Evolutionary conservation across 148 eudicot genomes (phyloP).

Genomic region (Linanthus parryae): DNA sequence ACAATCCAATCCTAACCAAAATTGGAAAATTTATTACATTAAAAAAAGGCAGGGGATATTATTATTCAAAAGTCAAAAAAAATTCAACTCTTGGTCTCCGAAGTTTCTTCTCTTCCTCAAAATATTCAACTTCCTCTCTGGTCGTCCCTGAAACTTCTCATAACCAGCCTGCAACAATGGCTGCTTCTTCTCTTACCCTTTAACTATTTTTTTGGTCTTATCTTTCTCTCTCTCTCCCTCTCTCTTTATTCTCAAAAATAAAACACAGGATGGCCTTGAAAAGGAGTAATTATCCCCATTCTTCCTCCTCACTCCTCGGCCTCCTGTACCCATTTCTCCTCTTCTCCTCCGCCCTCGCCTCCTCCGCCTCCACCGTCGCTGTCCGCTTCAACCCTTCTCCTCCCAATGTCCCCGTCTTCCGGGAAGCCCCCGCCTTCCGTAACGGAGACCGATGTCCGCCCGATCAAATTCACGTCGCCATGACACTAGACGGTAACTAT

Average conservation of each 20-base stretch:
- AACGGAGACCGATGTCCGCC: slow-evolving; percentile 11
- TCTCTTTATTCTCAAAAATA: background rate
- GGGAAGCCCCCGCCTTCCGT: slow-evolving; percentile 19
- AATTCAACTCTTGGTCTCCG: too few species aligned
- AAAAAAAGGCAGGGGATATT: too few species aligned
- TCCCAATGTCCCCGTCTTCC: slow-evolving; percentile 15
- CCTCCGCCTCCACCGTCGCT: slow-evolving; percentile 3
- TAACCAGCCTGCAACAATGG: too few species aligned
- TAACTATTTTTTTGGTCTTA: too few species aligned
- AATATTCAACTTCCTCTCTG: too few species aligned
- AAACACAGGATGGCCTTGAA: slow-evolving; percentile 24
- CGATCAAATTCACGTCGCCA: slow-evolving; percentile 9
- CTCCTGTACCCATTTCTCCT: slow-evolving; percentile 10
- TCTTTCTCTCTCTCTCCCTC: background rate
- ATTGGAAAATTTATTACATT: too few species aligned
- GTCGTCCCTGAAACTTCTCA: too few species aligned
- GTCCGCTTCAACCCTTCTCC: slow-evolving; percentile 14
- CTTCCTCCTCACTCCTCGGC: slow-evolving; percentile 4
- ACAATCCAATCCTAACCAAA: too few species aligned
- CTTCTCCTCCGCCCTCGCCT: slow-evolving; percentile 5
- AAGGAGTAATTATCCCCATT: background rate
- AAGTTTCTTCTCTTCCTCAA: too few species aligned
- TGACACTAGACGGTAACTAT: slow-evolving; percentile 36
- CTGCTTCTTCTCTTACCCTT: too few species aligned
- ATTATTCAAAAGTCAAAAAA: too few species aligned